Base-by-base conservation (phyloP, 306 rosid genomes). In the Fragaria iinumae region DNA sequence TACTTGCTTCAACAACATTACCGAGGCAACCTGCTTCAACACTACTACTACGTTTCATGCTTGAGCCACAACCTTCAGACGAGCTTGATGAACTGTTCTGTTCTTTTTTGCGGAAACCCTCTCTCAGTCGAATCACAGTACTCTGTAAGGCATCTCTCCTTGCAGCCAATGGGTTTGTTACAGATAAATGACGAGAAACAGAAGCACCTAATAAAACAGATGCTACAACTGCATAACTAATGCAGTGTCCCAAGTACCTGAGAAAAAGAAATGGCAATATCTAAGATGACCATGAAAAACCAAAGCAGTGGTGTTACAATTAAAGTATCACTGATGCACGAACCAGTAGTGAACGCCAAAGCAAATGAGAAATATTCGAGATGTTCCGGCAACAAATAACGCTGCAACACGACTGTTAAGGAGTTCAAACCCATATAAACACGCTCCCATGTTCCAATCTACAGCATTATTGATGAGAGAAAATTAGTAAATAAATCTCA, bases 401-500 rank as follows among this genome's bases (percentile, higher is more conserved):
- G 92, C 99, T 20, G 85, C 89, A 75, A 96, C 96, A 80, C 92
- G 93, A 81, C 92, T 96, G 70, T 87, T 81, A 81, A 96, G 96
- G 79, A 96, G 99, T 81, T 89, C 82, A 84, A 96, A 96, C 55
- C 99, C 98, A 87, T 96, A 96, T 73, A 96, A 81, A 86, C 99
- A 96, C 49, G 98, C 97, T 14, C 99, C 99, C 89, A 96, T 88
- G 83, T 96, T 96, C 99, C 99, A 96, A 86, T 96, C 99, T 96
- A 81, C 81, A 87, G 45, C 82, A 73, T 70, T 79, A 25, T 18
- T 77, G 70, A 69, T 76, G 79, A 63, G 74, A 67, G 67, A 69
- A 52, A 48, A 44, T 47, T 6, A 18, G 65, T 32, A 23, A 9
- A 65, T 18, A 11, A 38, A 69, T 32, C 63, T 1, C 34, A 59